These are phyloP conservation scores for Nannizziopsis arthrosporioides DNA, from an alignment of 2,329 filamentous ascomycete genomes.

Conservation along the genomic window DNA sequence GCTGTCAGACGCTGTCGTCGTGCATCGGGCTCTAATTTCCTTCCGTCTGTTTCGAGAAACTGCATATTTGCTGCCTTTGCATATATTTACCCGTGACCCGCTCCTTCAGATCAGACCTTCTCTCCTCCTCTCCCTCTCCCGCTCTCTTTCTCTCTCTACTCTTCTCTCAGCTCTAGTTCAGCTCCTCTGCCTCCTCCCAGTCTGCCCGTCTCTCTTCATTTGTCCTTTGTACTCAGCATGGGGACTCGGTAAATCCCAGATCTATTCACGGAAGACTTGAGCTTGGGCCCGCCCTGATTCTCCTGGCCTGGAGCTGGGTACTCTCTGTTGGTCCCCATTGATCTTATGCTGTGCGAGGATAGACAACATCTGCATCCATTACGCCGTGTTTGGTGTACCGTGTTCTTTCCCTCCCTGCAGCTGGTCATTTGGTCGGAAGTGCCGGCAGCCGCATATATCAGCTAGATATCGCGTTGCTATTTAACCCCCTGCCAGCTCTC, in stretches of 20 bases:
- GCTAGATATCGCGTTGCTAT: not conserved
- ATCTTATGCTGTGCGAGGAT: constrained; percentile 9
- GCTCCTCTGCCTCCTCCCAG: not conserved
- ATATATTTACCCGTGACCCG: not conserved
- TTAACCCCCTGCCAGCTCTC: constrained; percentile 1
- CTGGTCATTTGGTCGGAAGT: constrained; percentile 4
- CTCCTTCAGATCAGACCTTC: not conserved
- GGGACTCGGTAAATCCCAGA: constrained; percentile 2
- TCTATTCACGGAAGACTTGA: constrained; percentile 7
- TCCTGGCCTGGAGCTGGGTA: constrained; percentile 9
- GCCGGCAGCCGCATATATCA: constrained; percentile 1
- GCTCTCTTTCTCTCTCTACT: not conserved
- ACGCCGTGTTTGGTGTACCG: not conserved
- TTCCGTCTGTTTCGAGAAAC: not conserved
- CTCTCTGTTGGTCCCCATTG: constrained; percentile 7
- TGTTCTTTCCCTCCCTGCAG: constrained; percentile 2
- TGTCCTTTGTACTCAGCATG: not conserved
- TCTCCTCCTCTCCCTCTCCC: not conserved
- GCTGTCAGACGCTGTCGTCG: not conserved
- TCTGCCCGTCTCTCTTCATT: constrained; percentile 4
- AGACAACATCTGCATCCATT: constrained; percentile 7
- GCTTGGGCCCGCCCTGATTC: constrained; percentile 6
- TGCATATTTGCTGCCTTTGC: not conserved
- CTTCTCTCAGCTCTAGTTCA: not conserved
- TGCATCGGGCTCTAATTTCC: not conserved